phyloP scores from a whole-genome alignment of 2,329 filamentous ascomycete species.

The Akanthomyces muscarius region DNA sequence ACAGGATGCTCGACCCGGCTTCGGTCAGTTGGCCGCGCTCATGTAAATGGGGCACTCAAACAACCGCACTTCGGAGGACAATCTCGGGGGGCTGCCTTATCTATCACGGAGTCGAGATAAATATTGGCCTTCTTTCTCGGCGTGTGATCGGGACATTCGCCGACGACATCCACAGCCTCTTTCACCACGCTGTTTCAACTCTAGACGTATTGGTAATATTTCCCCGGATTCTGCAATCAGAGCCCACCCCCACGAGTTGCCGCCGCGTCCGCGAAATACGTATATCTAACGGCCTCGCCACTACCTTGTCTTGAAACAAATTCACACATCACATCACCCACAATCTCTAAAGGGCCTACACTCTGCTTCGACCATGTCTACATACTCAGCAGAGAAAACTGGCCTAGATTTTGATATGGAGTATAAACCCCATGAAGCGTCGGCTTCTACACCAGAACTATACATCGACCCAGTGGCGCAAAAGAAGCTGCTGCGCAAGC shows the following conservation, averaged over 20 bases:
- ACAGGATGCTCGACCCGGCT: not conserved
- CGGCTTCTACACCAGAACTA: not conserved
- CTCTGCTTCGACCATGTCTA: not conserved
- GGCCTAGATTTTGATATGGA: not conserved
- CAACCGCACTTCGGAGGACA: not conserved
- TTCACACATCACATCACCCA: not conserved
- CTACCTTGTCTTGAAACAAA: not conserved
- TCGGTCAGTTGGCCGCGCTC: not conserved
- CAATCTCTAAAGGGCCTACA: not conserved
- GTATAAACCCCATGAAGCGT: not conserved
- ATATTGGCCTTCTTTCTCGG: not conserved
- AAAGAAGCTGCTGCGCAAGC: conserved; percentile 27
- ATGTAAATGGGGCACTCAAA: not conserved
- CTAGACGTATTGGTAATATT: not conserved
- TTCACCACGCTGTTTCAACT: not conserved
- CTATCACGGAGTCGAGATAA: not conserved
- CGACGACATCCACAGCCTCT: not conserved
- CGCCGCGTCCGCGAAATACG: not conserved
- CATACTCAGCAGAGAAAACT: not conserved
- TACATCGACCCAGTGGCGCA: conserved; percentile 20
- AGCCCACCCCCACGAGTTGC: not conserved
- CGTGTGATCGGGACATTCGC: not conserved
- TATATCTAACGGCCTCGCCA: not conserved
- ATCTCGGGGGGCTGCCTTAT: not conserved
- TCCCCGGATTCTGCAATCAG: not conserved